Percentiles rank a stretch among this genome's conserved stretches.
Conservation (phyloP, 192 early-diverging fungal species). For the Backusella westeae region DNA sequence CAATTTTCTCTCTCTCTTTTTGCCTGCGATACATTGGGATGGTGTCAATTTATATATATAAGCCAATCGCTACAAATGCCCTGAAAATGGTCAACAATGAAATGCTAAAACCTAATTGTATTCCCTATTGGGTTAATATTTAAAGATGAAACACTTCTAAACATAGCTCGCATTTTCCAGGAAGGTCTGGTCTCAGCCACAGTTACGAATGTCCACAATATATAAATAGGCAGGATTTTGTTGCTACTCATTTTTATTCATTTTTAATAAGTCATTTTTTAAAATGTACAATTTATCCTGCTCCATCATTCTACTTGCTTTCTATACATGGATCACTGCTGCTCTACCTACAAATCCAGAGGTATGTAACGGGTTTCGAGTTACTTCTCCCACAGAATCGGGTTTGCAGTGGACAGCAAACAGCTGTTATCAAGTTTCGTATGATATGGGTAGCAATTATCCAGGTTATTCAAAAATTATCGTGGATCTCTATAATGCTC, state of each 20-base stretch:
- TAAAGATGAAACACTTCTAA: background rate
- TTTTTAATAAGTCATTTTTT: background rate
- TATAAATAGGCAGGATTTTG: background rate
- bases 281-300: background rate
- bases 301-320: background rate
- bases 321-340: background rate
- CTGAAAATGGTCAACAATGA: background rate
- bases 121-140: background rate
- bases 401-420: slow-evolving; percentile 22
- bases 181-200: background rate
- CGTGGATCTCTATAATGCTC: slow-evolving; percentile 9
- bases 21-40: background rate
- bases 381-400: slow-evolving; percentile 15
- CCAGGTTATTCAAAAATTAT: background rate
- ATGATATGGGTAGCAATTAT: slow-evolving; percentile 18
- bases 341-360: background rate
- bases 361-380: slow-evolving; percentile 19
- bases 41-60: background rate
- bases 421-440: slow-evolving; percentile 16
- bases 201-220: background rate
- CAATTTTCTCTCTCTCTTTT: background rate
- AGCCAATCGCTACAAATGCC: background rate
- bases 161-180: background rate
- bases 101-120: background rate
- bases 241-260: background rate